Percentiles rank a stretch among this genome's conserved stretches.
These are phyloP conservation scores for Kuraishia hungarica DNA, from an alignment of 805 yeast species.

Conservation along the genomic window DNA sequence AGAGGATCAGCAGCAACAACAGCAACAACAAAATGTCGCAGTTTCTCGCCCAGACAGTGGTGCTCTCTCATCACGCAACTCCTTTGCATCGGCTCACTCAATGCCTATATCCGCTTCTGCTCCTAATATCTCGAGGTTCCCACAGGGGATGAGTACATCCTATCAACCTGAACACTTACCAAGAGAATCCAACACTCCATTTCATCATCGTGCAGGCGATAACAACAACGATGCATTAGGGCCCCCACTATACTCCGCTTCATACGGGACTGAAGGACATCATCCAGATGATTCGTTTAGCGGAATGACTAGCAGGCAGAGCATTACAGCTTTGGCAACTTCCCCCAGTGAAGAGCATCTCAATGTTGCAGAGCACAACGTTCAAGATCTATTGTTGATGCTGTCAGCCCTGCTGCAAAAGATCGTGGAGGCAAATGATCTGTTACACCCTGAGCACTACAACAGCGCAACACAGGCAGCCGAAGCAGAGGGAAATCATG, in stretches of 20 bases:
- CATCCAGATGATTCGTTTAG: slow-evolving; percentile 5
- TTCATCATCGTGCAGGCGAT: slow-evolving; percentile 3
- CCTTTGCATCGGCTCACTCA: neutral
- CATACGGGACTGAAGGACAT: slow-evolving; percentile 1
- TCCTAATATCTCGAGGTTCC: neutral
- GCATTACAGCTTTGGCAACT: slow-evolving; percentile 2
- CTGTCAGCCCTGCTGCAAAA: slow-evolving; percentile 76
- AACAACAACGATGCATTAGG: slow-evolving; percentile 7
- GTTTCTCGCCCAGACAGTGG: neutral
- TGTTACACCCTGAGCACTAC: slow-evolving; percentile 62
- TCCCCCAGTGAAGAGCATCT: slow-evolving; percentile 37
- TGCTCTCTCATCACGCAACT: neutral
- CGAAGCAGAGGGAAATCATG: slow-evolving; percentile 12
- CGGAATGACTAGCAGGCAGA: slow-evolving; percentile 9
- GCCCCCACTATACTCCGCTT: neutral
- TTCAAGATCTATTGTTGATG: slow-evolving; percentile 75
- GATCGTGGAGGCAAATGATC: slow-evolving; percentile 86
- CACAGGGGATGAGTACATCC: neutral
- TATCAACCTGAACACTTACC: neutral
- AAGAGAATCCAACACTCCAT: neutral
- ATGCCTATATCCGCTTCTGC: neutral
- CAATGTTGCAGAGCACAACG: slow-evolving; percentile 78
- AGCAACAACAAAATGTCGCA: slow-evolving; percentile 6
- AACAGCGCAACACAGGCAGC: slow-evolving; percentile 22
- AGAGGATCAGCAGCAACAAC: slow-evolving; percentile 9